phyloP scores from a whole-genome alignment of 2,329 filamentous ascomycete species.

The Ustilaginoidea virens region DNA sequence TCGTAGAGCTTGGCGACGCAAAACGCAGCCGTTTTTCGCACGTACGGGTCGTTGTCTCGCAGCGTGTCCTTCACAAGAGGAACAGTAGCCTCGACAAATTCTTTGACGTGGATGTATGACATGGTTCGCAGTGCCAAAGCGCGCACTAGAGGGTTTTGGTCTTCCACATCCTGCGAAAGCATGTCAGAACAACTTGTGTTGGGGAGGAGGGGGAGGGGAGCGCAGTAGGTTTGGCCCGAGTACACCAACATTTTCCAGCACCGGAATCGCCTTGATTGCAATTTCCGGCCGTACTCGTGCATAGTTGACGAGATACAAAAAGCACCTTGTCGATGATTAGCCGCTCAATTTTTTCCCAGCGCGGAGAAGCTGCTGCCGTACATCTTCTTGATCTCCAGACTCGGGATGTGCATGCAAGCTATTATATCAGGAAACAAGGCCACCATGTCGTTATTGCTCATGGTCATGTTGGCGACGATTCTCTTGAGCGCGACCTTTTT shows the following conservation, averaged over 20 bases:
- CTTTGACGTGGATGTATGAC: conserved; percentile 91
- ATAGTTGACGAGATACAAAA: conserved; percentile 94
- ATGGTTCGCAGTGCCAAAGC: conserved; percentile 88
- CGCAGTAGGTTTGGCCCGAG: no score
- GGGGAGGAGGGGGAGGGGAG: no score
- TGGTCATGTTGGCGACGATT: conserved; percentile 99
- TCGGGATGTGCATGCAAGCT: conserved; percentile 85
- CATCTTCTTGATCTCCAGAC: conserved; percentile 99
- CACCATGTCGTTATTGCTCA: conserved; percentile 99
- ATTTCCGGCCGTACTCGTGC: conserved; percentile 87
- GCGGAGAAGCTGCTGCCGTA: conserved; percentile 21
- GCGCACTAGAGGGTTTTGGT: conserved; percentile 79
- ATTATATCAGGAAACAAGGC: conserved; percentile 92
- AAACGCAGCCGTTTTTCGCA: conserved; percentile 92
- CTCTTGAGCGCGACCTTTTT: conserved; percentile 99
- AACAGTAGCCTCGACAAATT: conserved; percentile 86
- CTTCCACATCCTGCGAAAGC: conserved; percentile 70
- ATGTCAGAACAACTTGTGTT: conserved; percentile 7
- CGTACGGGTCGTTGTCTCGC: conserved; percentile 81
- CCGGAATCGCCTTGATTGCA: conserved; percentile 81
- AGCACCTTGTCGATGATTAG: conserved; percentile 52
- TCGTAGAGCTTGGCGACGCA: conserved; percentile 97
- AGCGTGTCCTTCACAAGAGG: conserved; percentile 71
- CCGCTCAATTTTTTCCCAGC: not conserved
- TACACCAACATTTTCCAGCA: conserved; percentile 71